Evolutionary conservation across 805 yeast genomes (phyloP).

Genomic region (Maudiozyma serrabonitensis): DNA sequence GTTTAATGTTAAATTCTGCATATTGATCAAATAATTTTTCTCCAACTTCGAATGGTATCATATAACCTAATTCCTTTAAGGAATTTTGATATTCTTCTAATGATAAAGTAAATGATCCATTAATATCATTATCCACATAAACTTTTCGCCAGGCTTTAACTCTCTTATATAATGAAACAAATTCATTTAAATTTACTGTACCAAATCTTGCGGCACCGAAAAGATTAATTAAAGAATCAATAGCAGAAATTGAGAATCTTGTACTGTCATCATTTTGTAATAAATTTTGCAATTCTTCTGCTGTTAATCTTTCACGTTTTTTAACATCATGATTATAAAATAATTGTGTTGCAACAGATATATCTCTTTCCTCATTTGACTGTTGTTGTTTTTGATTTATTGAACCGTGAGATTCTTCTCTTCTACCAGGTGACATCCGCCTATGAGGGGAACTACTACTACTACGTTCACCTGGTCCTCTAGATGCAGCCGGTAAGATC

Average conservation of each 20-base stretch:
- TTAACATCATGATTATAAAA: constrained; percentile 27
- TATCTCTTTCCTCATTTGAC: constrained; percentile 15
- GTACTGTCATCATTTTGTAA: constrained; percentile 29
- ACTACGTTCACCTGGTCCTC: background rate
- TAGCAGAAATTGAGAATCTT: constrained; percentile 26
- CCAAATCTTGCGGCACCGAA: constrained; percentile 31
- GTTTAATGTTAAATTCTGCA: constrained; percentile 24
- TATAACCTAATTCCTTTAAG: constrained; percentile 27
- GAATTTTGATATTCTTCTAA: constrained; percentile 27
- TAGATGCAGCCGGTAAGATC: background rate
- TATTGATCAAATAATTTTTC: constrained; percentile 30
- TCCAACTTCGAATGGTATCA: constrained; percentile 27
- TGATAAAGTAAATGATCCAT: constrained; percentile 26
- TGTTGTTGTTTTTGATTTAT: background rate
- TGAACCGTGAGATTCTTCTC: background rate
- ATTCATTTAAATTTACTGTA: constrained; percentile 26
- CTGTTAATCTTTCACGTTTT: constrained; percentile 24
- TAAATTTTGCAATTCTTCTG: constrained; percentile 27
- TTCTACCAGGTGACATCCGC: constrained; percentile 4
- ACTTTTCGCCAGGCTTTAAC: constrained; percentile 29
- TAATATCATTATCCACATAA: constrained; percentile 29
- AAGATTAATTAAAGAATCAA: constrained; percentile 28
- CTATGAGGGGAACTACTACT: background rate
- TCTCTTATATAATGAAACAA: constrained; percentile 26
- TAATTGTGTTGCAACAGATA: constrained; percentile 22